phyloP scores from a whole-genome alignment of 441 rosid genomes.

The Mallotus japonicus region DNA sequence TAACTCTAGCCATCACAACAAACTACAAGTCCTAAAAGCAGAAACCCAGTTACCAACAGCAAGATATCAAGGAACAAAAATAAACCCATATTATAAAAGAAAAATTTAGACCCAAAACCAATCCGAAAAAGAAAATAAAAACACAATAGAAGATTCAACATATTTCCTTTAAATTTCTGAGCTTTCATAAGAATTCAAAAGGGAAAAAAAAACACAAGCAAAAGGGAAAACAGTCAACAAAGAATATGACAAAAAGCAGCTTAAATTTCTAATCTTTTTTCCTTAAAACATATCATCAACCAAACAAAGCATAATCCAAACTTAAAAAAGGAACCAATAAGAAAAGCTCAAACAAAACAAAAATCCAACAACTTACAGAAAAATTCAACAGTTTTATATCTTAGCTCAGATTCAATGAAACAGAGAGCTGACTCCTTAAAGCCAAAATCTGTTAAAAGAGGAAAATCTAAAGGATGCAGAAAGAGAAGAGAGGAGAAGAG shows the following conservation, averaged over 20 bases:
- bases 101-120: not conserved
- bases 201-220: not conserved
- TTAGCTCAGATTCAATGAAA: constrained; percentile 34
- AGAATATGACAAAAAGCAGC: not conserved
- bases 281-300: not conserved
- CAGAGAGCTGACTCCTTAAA: constrained; percentile 10
- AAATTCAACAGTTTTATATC: not conserved
- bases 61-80: not conserved
- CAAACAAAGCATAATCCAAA: not conserved
- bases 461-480: constrained; percentile 1
- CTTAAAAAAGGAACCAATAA: not conserved
- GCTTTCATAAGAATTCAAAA: not conserved
- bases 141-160: not conserved
- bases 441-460: not conserved
- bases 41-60: too few relatives aligned
- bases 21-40: too few relatives aligned
- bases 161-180: not conserved
- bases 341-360: not conserved
- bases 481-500: constrained; percentile 18
- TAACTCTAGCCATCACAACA: too few relatives aligned
- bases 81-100: not conserved
- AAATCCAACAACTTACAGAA: constrained; percentile 29
- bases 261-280: not conserved
- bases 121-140: not conserved
- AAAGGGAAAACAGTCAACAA: not conserved